Conservation (phyloP, 768 basidiomycete genomes). For the Suillus hirtellus region DNA sequence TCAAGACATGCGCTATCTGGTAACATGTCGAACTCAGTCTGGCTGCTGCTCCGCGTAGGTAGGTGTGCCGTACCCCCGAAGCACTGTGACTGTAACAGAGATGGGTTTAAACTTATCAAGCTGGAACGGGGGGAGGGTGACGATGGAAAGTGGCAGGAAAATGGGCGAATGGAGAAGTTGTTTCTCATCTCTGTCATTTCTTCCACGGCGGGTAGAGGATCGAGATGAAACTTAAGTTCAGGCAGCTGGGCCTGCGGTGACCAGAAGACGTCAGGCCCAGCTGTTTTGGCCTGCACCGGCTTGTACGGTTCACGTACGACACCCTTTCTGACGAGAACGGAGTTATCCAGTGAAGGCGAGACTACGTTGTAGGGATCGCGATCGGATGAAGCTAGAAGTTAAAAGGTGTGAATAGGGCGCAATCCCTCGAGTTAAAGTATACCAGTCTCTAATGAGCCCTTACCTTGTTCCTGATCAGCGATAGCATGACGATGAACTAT, state of each 20-base stretch:
- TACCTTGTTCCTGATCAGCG: conserved; percentile 3
- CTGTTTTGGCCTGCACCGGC: conserved; percentile 15
- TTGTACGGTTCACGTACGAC: conserved; percentile 9
- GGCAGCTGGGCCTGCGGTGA: conserved; percentile 9
- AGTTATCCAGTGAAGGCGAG: neutral
- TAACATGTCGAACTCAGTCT: neutral
- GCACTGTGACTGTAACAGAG: neutral
- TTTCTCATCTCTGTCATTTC: conserved; percentile 3
- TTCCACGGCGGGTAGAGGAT: neutral
- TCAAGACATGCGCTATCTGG: neutral
- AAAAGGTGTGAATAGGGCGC: neutral
- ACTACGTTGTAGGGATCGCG: conserved; percentile 13
- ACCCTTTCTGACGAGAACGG: conserved; percentile 10
- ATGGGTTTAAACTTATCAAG: neutral
- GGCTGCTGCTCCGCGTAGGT: neutral
- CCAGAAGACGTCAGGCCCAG: conserved; percentile 12
- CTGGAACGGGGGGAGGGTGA: conserved; percentile 12
- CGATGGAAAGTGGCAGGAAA: neutral
- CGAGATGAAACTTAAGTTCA: neutral
- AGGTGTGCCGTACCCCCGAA: neutral
- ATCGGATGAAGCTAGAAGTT: neutral
- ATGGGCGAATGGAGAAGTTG: neutral
- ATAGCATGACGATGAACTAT: neutral
- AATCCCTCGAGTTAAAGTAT: neutral
- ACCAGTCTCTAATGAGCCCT: neutral